phyloP scores from a whole-genome alignment of 73 alveolate genomes.

The Paramecium sexaurelia region DNA sequence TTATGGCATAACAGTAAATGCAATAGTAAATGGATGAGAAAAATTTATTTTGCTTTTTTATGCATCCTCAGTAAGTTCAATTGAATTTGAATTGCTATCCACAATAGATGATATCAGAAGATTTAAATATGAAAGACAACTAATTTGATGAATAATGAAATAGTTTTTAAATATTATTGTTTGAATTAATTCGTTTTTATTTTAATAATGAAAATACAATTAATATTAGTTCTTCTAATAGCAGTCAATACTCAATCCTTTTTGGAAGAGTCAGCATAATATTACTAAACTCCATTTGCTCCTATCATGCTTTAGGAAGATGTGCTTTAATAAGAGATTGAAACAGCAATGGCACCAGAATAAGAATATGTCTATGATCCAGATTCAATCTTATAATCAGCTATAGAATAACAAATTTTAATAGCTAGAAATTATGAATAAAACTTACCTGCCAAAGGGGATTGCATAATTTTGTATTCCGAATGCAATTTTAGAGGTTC shows the following conservation, averaged over 20 bases:
- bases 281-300: not conserved
- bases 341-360: conserved; percentile 27
- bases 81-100: not conserved
- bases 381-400: not conserved
- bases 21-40: not conserved
- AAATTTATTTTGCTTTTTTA: not conserved
- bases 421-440: conserved; percentile 40
- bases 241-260: not conserved
- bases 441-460: conserved; percentile 36
- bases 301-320: conserved; percentile 2
- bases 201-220: not conserved
- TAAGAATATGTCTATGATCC: conserved; percentile 6
- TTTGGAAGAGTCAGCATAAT: not conserved
- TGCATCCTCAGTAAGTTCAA: not conserved
- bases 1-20: not conserved
- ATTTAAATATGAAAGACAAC: not conserved
- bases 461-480: not conserved
- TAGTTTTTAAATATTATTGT: not conserved
- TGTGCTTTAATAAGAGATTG: not conserved
- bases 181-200: not conserved
- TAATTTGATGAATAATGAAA: not conserved
- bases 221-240: not conserved
- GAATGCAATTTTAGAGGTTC: conserved; percentile 40
- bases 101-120: not conserved
- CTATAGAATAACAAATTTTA: not conserved